Evolutionary conservation across 2,329 filamentous ascomycete genomes (phyloP), one percentile per base, ranked within the genome.

Genomic region (Phyllosticta paracitricarpa): DNA sequence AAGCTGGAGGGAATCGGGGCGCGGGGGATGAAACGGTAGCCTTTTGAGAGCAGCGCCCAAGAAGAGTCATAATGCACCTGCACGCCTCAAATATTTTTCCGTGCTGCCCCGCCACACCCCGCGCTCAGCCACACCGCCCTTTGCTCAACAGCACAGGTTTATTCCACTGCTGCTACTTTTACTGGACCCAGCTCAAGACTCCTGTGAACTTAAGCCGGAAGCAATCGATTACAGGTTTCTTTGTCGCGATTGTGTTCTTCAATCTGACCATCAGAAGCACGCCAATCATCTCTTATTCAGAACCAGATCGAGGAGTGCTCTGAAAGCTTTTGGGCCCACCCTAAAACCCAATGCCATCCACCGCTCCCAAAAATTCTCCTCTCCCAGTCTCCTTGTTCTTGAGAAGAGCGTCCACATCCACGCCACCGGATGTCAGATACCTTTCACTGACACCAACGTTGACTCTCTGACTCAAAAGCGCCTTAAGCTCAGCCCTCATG

Each of bases 371-470:
- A 68, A 90, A 90, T 22, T 85, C 83, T n/a, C 61, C 61, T 33
- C 61, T 56, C 1, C 86, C 83, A 64, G 84, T 84, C 40, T 82
- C 81, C 51, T 72, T 67, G 4, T 71, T 72, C n/a, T 84, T 80
- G 69, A 96, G 72, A 67, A 90, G 81, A 58, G 87, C 80, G 65
- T 85, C 87, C 5, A 96, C 80, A 76, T 97, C 89, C n/a, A 96
- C 84, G n/a, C 83, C 79, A 0, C 91, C 89, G n/a, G 84, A 83
- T 0, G 91, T 89, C 63, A 97, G 79, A 73, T 97, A 97, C 68
- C 82, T 83, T 76, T 92, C 90, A 69, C 89, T 96, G 26, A 96
- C 89, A 6, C 93, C 92, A 17, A 91, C 81, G 69, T 97, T 97
- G 61, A 97, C 83, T 63, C 89, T 82, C 73, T 87, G 83, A 3